A percentile compares a stretch with the other conserved stretches of the same genome.
Conservation (phyloP, 352 stramenopile genomes). For the Globisporangium polare region DNA sequence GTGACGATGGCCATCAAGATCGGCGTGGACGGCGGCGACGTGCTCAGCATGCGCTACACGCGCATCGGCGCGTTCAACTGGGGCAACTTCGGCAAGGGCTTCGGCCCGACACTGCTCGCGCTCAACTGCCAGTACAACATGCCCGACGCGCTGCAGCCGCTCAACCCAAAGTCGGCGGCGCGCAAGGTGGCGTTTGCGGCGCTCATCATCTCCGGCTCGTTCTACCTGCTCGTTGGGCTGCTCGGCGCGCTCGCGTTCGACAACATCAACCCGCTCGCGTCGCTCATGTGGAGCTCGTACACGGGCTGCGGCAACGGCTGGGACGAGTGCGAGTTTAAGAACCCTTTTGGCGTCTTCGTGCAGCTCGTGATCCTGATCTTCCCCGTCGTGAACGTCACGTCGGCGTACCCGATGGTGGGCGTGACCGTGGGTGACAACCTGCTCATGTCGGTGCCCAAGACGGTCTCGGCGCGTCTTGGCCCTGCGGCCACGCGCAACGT, state of each 20-base stretch:
- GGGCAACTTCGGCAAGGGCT: constrained; percentile 77
- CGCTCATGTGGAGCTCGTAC: constrained; percentile 78
- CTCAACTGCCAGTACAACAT: constrained; percentile 90
- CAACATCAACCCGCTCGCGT: constrained; percentile 72
- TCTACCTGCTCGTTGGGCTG: constrained; percentile 73
- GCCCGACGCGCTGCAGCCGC: constrained; percentile 72
- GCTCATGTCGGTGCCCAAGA: constrained; percentile 71
- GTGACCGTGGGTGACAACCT: constrained; percentile 85
- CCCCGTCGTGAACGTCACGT: constrained; percentile 81
- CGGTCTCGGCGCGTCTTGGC: constrained; percentile 50
- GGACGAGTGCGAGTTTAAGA: constrained; percentile 39
- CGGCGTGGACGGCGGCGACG: constrained; percentile 44
- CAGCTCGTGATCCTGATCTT: constrained; percentile 83
- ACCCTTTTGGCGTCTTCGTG: constrained; percentile 51
- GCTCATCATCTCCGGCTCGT: constrained; percentile 58
- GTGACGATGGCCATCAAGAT: constrained; percentile 74
- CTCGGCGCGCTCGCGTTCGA: constrained; percentile 75
- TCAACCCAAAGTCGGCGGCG: constrained; percentile 64
- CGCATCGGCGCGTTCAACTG: constrained; percentile 65
- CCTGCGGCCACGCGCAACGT: constrained; percentile 41
- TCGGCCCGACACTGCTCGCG: constrained; percentile 76
- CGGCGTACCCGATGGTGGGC: constrained; percentile 80
- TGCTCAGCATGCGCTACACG: constrained; percentile 35
- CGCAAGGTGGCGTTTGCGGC: constrained; percentile 61
- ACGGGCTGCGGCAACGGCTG: constrained; percentile 80